Evolutionary conservation across 768 basidiomycete genomes (phyloP), one percentile per base, ranked within the genome.

Genomic region (Suillus placidus): DNA sequence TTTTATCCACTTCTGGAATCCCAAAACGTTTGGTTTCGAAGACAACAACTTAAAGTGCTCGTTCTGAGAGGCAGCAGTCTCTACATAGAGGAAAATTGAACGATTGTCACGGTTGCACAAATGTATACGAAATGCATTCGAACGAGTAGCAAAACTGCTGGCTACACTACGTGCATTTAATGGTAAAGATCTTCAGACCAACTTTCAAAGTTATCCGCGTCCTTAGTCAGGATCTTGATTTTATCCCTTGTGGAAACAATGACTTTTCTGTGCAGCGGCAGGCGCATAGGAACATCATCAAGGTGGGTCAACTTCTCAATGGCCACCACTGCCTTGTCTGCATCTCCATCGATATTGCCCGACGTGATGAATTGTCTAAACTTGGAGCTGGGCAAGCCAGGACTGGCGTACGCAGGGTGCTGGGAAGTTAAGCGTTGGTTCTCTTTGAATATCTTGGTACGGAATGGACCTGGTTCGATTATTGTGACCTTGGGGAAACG

Each of bases 401-500:
- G 66, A 32, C 43, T 49, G 26, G 38, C n/a, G 61, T 65, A 65
- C 14, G 64, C 64, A 34, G 64, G 64, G 12, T 51, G 64, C 49
- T 62, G 61, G n/a, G 61, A 14, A n/a, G 20, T 1, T 14, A 62
- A 0, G 20, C 37, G 61, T 38, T 34, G 37, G 54, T 64, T 66
- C 26, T 64, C 62, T 23, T 32, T 13, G 30, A 64, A 52, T 26
- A 66, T 66, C 47, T 64, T 66, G 34, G 66, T 66, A 23, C 65
- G 65, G 62, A 63, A 66, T 30, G 65, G 62, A 30, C 65, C 65
- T 45, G 65, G 62, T 32, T 66, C 65, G 3, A 66, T 51, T 47
- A 63, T 55, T n/a, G 65, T 63, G 62, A 66, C 54, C 65, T 66
- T 51, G 6, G 42, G 47, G 3, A 35, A 26, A 32, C 18, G 7